Evolutionary conservation across 2,329 filamentous ascomycete species (phyloP).

Genomic region (Acrodontium crateriforme): DNA sequence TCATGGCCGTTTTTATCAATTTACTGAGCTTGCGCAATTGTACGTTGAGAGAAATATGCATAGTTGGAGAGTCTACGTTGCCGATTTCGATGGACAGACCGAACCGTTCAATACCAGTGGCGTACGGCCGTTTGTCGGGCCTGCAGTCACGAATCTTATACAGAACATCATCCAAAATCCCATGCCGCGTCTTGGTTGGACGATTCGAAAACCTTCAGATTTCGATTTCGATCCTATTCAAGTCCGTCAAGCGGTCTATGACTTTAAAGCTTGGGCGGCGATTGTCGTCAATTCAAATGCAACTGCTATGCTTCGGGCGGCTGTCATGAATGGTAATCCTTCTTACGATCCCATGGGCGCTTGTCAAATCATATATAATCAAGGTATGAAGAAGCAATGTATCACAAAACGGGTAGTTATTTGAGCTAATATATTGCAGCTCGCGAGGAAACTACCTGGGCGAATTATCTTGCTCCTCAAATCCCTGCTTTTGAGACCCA

Average conservation of each 20-base stretch:
- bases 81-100: slow-evolving; percentile 47
- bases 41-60: slow-evolving; percentile 35
- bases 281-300: slow-evolving; percentile 51
- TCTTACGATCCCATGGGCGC: slow-evolving; percentile 48
- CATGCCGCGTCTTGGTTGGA: slow-evolving; percentile 36
- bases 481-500: slow-evolving; percentile 34
- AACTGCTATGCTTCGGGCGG: slow-evolving; percentile 41
- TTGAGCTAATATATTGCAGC: slow-evolving; percentile 43
- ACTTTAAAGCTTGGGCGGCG: slow-evolving; percentile 46
- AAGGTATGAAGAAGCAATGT: slow-evolving; percentile 43
- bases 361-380: slow-evolving; percentile 42
- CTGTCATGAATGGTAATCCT: slow-evolving; percentile 40
- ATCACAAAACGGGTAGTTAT: slow-evolving; percentile 45
- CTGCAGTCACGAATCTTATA: slow-evolving; percentile 34
- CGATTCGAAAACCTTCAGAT: slow-evolving; percentile 32
- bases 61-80: slow-evolving; percentile 41
- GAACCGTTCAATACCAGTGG: slow-evolving; percentile 35
- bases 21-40: slow-evolving; percentile 46
- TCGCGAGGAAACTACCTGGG: slow-evolving; percentile 42
- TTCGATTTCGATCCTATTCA: slow-evolving; percentile 43
- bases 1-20: slow-evolving; percentile 43
- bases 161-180: slow-evolving; percentile 29
- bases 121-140: slow-evolving; percentile 42
- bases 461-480: slow-evolving; percentile 40
- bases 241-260: slow-evolving; percentile 45